Evolutionary conservation across 768 basidiomycete genomes (phyloP).

Genomic region (Boletus huronensis): DNA sequence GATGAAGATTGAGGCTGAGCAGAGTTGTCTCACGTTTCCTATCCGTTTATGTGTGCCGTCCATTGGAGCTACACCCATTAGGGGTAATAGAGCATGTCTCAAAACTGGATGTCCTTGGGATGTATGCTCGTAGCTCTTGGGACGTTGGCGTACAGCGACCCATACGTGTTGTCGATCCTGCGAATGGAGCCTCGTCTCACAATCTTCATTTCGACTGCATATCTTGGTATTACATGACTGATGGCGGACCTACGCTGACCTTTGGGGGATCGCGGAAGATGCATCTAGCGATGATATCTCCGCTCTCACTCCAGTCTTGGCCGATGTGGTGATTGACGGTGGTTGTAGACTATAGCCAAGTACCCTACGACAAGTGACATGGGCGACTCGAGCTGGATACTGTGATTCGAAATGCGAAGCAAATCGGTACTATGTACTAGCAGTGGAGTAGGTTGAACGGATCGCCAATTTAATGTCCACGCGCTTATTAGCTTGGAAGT

Average conservation of each 20-base stretch:
- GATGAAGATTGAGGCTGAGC: slow-evolving; percentile 59
- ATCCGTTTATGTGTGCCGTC: neutral
- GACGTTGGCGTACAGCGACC: neutral
- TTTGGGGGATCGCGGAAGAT: neutral
- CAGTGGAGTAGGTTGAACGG: neutral
- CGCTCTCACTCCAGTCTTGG: neutral
- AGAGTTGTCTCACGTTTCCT: neutral
- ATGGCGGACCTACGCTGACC: neutral
- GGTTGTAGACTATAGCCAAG: neutral
- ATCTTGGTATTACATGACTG: neutral
- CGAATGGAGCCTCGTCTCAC: neutral
- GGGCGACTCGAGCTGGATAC: neutral
- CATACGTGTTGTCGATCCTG: neutral
- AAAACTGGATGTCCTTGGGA: neutral
- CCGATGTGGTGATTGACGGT: neutral
- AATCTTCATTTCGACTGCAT: neutral
- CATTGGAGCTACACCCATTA: neutral
- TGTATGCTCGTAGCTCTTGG: neutral
- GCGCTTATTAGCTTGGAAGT: neutral
- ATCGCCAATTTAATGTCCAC: neutral
- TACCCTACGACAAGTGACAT: neutral
- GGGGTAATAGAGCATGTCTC: neutral
- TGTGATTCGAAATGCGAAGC: neutral
- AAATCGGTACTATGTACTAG: neutral
- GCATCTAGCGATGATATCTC: neutral